phyloP scores from a whole-genome alignment of 305 asterid genomes.

The Fraxinus sp. region DNA sequence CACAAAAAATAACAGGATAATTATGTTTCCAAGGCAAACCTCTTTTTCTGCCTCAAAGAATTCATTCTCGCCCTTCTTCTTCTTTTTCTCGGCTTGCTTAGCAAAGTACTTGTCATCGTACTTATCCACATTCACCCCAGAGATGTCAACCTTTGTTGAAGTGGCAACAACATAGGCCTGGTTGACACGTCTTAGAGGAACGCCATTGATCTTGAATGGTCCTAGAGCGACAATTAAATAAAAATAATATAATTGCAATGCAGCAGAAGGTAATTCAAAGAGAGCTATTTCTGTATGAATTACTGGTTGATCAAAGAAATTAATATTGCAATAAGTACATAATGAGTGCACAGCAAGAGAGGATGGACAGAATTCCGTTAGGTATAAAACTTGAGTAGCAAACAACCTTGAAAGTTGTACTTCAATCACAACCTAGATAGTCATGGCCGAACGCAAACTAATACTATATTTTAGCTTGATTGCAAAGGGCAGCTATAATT shows the following conservation, averaged over 20 bases:
- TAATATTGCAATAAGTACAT: neutral
- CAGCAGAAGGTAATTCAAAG: too few species aligned
- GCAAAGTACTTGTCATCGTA: constrained; percentile 45
- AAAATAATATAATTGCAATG: neutral
- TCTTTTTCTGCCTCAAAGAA: constrained; percentile 48
- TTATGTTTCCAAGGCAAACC: constrained; percentile 20
- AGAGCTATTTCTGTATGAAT: neutral
- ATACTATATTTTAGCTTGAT: neutral
- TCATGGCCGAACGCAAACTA: neutral
- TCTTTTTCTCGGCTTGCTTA: constrained; percentile 41
- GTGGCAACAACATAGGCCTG: constrained; percentile 43
- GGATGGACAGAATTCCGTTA: neutral
- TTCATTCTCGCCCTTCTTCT: constrained; percentile 40
- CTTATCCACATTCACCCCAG: constrained; percentile 38
- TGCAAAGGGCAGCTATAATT: neutral
- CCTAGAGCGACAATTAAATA: constrained; percentile 26
- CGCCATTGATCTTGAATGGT: constrained; percentile 51
- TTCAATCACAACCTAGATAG: neutral
- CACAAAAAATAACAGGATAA: neutral
- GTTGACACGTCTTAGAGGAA: constrained; percentile 47
- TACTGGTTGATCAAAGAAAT: neutral
- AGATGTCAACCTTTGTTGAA: constrained; percentile 43
- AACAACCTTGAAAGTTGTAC: neutral
- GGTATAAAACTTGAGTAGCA: neutral
- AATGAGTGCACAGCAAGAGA: neutral